Evolutionary conservation across 2,329 filamentous ascomycete genomes (phyloP), one percentile per base, ranked within the genome.

Genomic region (Hypoxylon sp.): DNA sequence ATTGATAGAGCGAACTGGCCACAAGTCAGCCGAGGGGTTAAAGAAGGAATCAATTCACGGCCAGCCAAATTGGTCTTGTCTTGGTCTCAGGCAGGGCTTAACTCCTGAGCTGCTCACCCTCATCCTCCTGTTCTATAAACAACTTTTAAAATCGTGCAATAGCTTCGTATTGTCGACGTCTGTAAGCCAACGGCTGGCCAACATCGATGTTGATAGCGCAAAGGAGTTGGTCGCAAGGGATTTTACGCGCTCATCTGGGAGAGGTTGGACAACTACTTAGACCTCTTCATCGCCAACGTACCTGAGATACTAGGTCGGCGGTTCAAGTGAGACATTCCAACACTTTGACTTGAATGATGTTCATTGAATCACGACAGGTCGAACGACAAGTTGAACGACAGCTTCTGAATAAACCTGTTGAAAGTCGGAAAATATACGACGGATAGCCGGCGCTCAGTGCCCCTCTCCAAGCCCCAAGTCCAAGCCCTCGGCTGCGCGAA

Each of bases 101-200:
- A 30, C 43, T 63, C 63, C 48, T 62, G 41, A 30, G 23, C 55
- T 56, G 46, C 41, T 64, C 55, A 56, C 34, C 60, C 30, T 45
- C 55, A 69, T 70, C 68, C 68, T 70, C 45, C 68, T 70, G 62
- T 63, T 63, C 66, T 65, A 71, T 65, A 72, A 70, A 68, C 67
- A 65, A 60, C 62, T 45, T 60, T 60, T 49, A 19, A 58, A 53
- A 23, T 57, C 46, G 52, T 58, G 52, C 32, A 55, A 61, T 52
- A 48, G 19, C 52, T 56, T 66, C 56, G 49, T 49, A 48, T 60
- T 49, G 30, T 60, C 32, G 28, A 43, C 19, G 45, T 51, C 9
- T 58, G 25, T 19, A 17, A 50, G 48, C 34, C 36, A 52, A 34
- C 51, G 25, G 21, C n/a, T 14, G 50, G 30, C 41, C 56, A 53